Evolutionary conservation across 176 grass and related monocot genomes (phyloP), one percentile per base, ranked within the genome.

Genomic region (Carex littledalei): DNA sequence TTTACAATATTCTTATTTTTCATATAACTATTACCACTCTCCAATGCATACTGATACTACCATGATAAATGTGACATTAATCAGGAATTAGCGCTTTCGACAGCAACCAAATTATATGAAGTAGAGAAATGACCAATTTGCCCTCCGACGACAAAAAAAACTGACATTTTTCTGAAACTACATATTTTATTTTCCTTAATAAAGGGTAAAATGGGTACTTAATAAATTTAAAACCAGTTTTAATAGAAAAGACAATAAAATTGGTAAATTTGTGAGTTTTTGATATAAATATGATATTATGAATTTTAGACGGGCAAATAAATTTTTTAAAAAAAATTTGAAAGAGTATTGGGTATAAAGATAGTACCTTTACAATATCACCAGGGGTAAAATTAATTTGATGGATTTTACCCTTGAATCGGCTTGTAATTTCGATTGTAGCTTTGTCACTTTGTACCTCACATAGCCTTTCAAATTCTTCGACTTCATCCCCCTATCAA

Each of bases 381-480:
- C 95, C 95, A 68, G 95, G 91, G 35, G 2, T 55, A 83, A 91
- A 92, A 81, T 91, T 67, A 90, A 98, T 86, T 87, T 95, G 83
- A 88, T 93, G 89, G n/a, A 98, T 84, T 88, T 87, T 93, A 6
- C 95, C 95, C 76, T 93, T 94, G 84, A 93, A 95, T 52, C 95
- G 89, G 53, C 95, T 98, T 65, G 95, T 98, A 65, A 98, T 98
- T 85, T 98, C 95, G 10, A 98, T 98, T 64, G 95, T 98, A 71
- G 95, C 95, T 85, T 98, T 98, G 84, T 98, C 95, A 39, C 95
- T 98, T 79, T 98, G 95, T 35, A 98, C 95, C 86, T 98, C 95
- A 85, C 95, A 98, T 21, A 98, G 88, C 13, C 83, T 65, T 80
- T 95, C 89, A 75, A 98, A 98, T 79, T 98, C 95, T 83, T 98